phyloP scores from a whole-genome alignment of 768 basidiomycete species.

The Tremella mesenterica region DNA sequence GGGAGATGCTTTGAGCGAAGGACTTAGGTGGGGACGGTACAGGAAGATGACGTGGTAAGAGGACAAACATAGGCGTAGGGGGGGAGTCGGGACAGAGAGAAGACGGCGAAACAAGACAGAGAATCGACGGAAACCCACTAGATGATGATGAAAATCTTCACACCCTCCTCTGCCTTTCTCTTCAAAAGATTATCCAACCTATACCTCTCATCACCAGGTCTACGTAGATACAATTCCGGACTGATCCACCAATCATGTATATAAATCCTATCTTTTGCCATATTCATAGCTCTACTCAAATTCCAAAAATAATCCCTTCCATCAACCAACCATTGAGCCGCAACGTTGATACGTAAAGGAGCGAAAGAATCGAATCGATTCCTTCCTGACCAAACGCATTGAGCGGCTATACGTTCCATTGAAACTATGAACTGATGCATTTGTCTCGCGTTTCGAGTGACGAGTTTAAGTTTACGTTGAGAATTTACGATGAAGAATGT shows the following conservation, averaged over 20 bases:
- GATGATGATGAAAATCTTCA: slow-evolving; percentile 89
- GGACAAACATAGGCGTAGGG: too few relatives aligned
- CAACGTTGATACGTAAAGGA: slow-evolving; percentile 82
- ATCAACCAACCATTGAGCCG: slow-evolving; percentile 96
- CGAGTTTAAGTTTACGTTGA: slow-evolving; percentile 76
- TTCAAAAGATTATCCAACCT: slow-evolving; percentile 77
- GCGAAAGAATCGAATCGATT: slow-evolving; percentile 94
- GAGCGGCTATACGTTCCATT: slow-evolving; percentile 66
- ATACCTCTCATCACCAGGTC: slow-evolving; percentile 75
- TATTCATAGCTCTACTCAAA: slow-evolving; percentile 75
- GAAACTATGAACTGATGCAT: slow-evolving; percentile 96
- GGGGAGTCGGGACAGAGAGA: background rate
- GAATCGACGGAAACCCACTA: slow-evolving; percentile 63
- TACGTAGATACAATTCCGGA: slow-evolving; percentile 69
- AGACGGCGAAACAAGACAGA: background rate
- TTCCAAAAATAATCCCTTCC: slow-evolving; percentile 99
- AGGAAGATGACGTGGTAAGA: too few relatives aligned
- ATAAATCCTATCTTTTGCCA: slow-evolving; percentile 80
- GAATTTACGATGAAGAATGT: slow-evolving; percentile 90
- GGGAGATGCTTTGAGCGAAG: too few relatives aligned
- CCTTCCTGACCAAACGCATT: slow-evolving; percentile 64
- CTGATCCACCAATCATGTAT: slow-evolving; percentile 94
- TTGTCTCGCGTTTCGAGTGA: slow-evolving; percentile 86
- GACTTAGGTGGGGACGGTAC: too few relatives aligned
- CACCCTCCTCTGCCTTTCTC: slow-evolving; percentile 86